phyloP scores from a whole-genome alignment of 2,329 filamentous ascomycete species.

The Botryosphaeria agaves region DNA sequence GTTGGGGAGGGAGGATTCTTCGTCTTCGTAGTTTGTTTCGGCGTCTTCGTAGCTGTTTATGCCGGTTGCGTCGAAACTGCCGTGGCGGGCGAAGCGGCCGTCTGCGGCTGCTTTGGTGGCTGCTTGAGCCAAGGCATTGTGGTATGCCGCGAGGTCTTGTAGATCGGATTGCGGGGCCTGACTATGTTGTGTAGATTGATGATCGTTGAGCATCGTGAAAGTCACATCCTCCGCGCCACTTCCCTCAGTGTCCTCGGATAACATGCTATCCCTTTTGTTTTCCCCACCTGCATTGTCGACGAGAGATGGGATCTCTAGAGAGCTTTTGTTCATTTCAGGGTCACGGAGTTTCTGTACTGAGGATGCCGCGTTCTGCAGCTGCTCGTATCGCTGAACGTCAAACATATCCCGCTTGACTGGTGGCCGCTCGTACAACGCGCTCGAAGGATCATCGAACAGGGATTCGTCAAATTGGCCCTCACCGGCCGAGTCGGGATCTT shows the following conservation, averaged over 20 bases:
- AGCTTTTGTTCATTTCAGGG: no score
- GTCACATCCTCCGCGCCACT: no score
- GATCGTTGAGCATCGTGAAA: no score
- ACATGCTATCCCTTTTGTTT: no score
- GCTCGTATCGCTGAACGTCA: no score
- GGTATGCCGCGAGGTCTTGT: slow-evolving; percentile 54
- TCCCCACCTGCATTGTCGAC: slow-evolving; percentile 33
- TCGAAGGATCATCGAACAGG: slow-evolving; percentile 44
- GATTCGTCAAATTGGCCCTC: slow-evolving; percentile 53
- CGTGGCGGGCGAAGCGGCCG: slow-evolving; percentile 54
- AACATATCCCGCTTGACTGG: slow-evolving; percentile 41
- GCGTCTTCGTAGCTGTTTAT: slow-evolving; percentile 16
- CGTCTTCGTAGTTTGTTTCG: slow-evolving; percentile 13
- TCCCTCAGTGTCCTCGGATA: no score
- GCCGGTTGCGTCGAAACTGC: slow-evolving; percentile 30
- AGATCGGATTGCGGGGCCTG: no score
- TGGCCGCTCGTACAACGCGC: slow-evolving; percentile 34
- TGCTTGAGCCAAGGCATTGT: slow-evolving; percentile 69
- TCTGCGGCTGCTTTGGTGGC: slow-evolving; percentile 59
- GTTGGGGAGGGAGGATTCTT: slow-evolving; percentile 10
- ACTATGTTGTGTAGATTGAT: no score
- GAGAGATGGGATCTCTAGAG: no score
- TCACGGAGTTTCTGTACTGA: no score
- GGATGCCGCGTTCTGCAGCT: no score
- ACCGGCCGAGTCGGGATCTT: slow-evolving; percentile 27